Evolutionary conservation across 2,329 filamentous ascomycete species (phyloP).

Genomic region (Fusarium sp.): DNA sequence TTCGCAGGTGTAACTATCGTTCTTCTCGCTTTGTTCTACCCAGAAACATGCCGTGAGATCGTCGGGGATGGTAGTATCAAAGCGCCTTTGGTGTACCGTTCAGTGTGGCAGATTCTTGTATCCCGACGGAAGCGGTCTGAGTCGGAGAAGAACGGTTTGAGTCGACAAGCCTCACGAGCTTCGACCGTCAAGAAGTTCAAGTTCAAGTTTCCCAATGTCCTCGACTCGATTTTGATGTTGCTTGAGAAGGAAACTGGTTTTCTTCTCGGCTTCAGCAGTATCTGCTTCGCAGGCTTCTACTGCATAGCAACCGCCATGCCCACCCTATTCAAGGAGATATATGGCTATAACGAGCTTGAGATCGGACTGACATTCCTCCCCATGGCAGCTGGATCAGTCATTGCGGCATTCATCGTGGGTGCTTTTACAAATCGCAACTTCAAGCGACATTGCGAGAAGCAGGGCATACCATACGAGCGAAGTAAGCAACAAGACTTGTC

Average conservation of each 20-base stretch:
- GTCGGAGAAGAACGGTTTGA: conserved; percentile 6
- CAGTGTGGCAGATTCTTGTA: conserved; percentile 45
- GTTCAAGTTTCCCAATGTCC: conserved; percentile 52
- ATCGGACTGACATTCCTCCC: conserved; percentile 65
- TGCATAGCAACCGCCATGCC: conserved; percentile 57
- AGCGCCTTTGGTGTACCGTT: conserved; percentile 51
- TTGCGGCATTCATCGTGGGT: conserved; percentile 58
- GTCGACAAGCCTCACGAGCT: conserved; percentile 17
- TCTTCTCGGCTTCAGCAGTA: conserved; percentile 54
- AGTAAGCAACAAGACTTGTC: conserved; percentile 60
- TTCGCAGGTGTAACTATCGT: conserved; percentile 51
- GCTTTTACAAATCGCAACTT: conserved; percentile 74
- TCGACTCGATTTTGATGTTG: conserved; percentile 53
- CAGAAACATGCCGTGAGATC: conserved; percentile 59
- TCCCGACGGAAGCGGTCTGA: conserved; percentile 21
- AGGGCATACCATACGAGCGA: conserved; percentile 63
- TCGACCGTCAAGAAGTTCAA: conserved; percentile 42
- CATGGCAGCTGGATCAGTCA: conserved; percentile 58
- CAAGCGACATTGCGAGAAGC: conserved; percentile 63
- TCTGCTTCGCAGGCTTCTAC: conserved; percentile 62
- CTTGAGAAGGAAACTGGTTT: conserved; percentile 54
- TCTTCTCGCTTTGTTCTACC: conserved; percentile 59
- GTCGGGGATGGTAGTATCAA: conserved; percentile 63
- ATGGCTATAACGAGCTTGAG: conserved; percentile 65
- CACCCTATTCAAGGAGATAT: conserved; percentile 57